A percentile compares a stretch with the other conserved stretches of the same genome.
These are phyloP conservation scores for barley (Hordeum vulgare) DNA, from an alignment of 176 grass and related monocot species.

Conservation along the genomic window DNA sequence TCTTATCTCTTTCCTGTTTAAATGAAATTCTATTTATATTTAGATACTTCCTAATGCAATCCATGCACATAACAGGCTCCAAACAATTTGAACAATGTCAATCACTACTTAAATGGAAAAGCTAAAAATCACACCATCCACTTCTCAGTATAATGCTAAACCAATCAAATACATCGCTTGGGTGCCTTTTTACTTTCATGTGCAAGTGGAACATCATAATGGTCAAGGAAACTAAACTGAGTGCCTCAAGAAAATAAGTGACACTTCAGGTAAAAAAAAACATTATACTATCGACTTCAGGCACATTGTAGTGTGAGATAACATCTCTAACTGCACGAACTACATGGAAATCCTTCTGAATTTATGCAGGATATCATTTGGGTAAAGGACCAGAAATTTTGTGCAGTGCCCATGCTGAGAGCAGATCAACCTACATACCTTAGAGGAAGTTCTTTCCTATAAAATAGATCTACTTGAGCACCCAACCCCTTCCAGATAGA, in stretches of 20 bases:
- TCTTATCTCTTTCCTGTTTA: background rate
- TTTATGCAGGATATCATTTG: background rate
- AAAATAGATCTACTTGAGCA: slow-evolving; percentile 83
- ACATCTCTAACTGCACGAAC: background rate
- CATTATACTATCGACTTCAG: background rate
- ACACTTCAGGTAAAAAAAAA: background rate
- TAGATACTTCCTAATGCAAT: background rate
- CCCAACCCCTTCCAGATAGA: slow-evolving; percentile 96
- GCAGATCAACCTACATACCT: slow-evolving; percentile 40
- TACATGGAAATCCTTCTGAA: slow-evolving; percentile 9
- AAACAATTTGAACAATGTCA: background rate
- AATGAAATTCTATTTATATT: background rate
- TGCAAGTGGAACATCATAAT: background rate
- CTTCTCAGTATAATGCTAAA: background rate
- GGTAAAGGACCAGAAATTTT: background rate
- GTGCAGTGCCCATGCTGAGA: background rate
- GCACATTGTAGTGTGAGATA: background rate
- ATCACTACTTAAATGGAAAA: background rate
- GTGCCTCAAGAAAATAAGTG: background rate
- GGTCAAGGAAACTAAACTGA: background rate
- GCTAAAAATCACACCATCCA: background rate
- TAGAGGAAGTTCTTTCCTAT: slow-evolving; percentile 81
- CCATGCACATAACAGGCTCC: background rate
- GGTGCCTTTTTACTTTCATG: background rate
- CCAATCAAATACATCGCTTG: background rate